phyloP scores from a whole-genome alignment of 1,284 basidiomycete genomes.

The Vanrija sp. region DNA sequence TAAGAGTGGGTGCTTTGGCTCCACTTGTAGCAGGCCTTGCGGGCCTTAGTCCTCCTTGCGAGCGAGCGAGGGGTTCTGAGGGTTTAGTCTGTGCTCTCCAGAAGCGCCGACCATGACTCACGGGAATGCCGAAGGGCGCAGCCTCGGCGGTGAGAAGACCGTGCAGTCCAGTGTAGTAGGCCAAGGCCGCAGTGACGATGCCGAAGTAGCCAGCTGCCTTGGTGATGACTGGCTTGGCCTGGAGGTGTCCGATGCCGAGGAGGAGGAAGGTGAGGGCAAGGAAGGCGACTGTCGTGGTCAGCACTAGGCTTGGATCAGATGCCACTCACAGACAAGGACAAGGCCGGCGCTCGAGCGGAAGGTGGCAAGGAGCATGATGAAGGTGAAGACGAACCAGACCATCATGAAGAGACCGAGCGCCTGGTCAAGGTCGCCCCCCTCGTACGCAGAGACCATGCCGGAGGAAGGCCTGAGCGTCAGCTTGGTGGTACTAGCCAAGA shows the following conservation, averaged over 20 bases:
- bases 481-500: too few relatives aligned
- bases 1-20: too few relatives aligned
- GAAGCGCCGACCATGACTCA: not conserved
- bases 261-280: slow-evolving; percentile 54
- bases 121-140: slow-evolving; percentile 6
- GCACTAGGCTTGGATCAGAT: not conserved
- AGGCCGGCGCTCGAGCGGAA: slow-evolving; percentile 62
- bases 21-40: too few relatives aligned
- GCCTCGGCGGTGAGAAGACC: slow-evolving; percentile 8
- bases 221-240: slow-evolving; percentile 5
- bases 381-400: slow-evolving; percentile 19
- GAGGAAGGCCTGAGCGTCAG: slow-evolving; percentile 18
- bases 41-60: too few relatives aligned
- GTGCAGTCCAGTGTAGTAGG: slow-evolving; percentile 21
- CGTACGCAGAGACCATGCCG: slow-evolving; percentile 51
- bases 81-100: too few relatives aligned
- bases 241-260: slow-evolving; percentile 26
- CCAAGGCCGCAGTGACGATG: slow-evolving; percentile 32
- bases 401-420: slow-evolving; percentile 42
- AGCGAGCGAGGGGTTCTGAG: too few relatives aligned
- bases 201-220: slow-evolving; percentile 59
- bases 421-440: slow-evolving; percentile 46
- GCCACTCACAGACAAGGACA: slow-evolving; percentile 53
- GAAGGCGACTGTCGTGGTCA: slow-evolving; percentile 52
- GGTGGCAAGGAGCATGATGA: slow-evolving; percentile 52